Conservation (phyloP, 441 rosid genomes). For the Capsella rubella region DNA sequence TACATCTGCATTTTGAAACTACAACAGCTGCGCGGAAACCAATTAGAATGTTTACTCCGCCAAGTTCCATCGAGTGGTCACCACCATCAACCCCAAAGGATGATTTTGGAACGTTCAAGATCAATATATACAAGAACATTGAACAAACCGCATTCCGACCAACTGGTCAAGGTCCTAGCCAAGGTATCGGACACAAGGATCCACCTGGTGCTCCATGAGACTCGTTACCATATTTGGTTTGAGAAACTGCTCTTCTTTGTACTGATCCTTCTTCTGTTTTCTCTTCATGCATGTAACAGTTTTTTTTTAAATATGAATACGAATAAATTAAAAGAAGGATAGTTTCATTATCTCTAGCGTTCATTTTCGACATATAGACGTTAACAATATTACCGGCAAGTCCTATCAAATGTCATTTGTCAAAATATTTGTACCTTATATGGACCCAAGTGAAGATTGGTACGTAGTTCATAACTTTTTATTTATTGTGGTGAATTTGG, state of each 20-base stretch:
- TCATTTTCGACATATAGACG: too few species aligned
- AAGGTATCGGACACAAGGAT: constrained; percentile 57
- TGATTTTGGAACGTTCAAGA: constrained; percentile 20
- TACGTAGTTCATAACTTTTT: too few species aligned
- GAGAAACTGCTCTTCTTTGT: constrained; percentile 11
- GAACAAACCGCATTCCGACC: constrained; percentile 59
- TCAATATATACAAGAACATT: constrained; percentile 50
- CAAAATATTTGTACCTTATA: too few species aligned
- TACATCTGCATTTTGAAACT: constrained; percentile 34
- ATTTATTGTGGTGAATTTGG: too few species aligned
- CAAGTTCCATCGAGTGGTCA: constrained; percentile 20
- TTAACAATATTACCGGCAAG: too few species aligned
- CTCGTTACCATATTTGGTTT: background rate
- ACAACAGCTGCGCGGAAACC: constrained; percentile 41
- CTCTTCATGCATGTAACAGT: constrained; percentile 5
- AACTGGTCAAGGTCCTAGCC: constrained; percentile 68
- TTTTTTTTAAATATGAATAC: constrained; percentile 15
- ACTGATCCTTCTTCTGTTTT: constrained; percentile 10
- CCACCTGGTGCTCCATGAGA: constrained; percentile 51
- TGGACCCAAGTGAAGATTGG: too few species aligned
- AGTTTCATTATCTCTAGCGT: too few species aligned
- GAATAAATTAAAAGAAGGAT: background rate
- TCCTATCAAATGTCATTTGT: too few species aligned
- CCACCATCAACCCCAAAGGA: constrained; percentile 42
- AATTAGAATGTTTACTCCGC: constrained; percentile 25